Evolutionary conservation across 2,329 filamentous ascomycete genomes (phyloP), one percentile per base, ranked within the genome.

Genomic region (Xylaria sp.): DNA sequence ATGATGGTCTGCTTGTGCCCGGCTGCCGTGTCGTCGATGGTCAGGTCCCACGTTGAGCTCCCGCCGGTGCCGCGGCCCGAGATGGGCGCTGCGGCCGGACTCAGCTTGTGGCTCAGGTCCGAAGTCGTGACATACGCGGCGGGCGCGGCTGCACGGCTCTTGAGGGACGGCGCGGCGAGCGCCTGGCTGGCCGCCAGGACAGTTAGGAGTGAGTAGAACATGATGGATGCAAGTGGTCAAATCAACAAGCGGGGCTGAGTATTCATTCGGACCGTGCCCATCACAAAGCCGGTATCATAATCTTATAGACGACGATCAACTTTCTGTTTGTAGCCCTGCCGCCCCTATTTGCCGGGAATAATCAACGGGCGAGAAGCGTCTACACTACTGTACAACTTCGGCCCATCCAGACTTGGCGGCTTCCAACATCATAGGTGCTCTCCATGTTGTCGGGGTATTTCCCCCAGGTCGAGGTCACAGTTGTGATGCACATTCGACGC

Each of bases 1-100:
- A 75, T 78, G 73, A 83, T 73, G 13, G 71, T 79, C 73, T 83
- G 82, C 69, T 81, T 83, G 67, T 79, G 69, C 18, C 81, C 81
- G 4, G 76, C 67, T 1, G 76, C 46, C 23, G 79, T 79, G 71
- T 83, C 82, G 64, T 82, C 78, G 60, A 83, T 77, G 66, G 72
- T 79, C 48, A 83, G 75, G 25, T 75, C 68, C 81, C 82, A 83
- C 48, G 75, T 79, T 48, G 77, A 82, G 58, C 71, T 64, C 15
- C 75, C 76, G 2, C 79, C 76, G 18, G 76, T 78, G 33, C 77
- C 79, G 13, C 73, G 68, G 13, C 80, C 81, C 4, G 75, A 70
- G 2, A 81, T 78, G 0, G 82, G 82, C 3, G 78, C 77, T 46
- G 76, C 75, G 58, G 76, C 74, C 12, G 73, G 43, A 70, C 72